A percentile compares a stretch with the other conserved stretches of the same genome.
Conservation (phyloP, 2,329 filamentous ascomycete genomes). For the Calonectria crousiana region DNA sequence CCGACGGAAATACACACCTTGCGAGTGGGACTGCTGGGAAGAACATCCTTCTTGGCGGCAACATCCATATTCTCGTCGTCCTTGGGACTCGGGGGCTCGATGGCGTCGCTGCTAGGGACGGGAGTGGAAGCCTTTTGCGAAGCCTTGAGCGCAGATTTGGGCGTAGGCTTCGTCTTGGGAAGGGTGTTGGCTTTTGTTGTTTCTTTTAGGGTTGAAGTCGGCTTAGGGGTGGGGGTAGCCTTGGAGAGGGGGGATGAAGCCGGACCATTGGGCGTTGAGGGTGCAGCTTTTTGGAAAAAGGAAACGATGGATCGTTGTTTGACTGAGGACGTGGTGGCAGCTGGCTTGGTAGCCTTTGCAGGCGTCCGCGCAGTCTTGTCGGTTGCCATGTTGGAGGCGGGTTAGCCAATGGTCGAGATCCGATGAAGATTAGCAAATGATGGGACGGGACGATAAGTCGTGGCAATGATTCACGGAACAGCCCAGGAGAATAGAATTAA, state of each 20-base stretch:
- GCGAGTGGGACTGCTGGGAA: conserved; percentile 78
- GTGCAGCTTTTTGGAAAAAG: conserved; percentile 59
- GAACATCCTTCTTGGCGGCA: conserved; percentile 36
- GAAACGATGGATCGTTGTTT: conserved; percentile 59
- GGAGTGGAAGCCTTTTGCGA: conserved; percentile 69
- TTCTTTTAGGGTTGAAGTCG: conserved; percentile 54
- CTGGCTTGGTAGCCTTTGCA: conserved; percentile 47
- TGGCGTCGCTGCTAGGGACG: conserved; percentile 82
- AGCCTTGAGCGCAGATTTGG: conserved; percentile 52
- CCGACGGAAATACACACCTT: conserved; percentile 67
- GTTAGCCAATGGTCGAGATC: conserved; percentile 9
- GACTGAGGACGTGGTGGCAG: conserved; percentile 46
- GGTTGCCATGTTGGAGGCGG: conserved; percentile 44
- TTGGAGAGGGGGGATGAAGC: conserved; percentile 49
- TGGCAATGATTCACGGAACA: conserved; percentile 32
- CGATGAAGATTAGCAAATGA: conserved; percentile 9
- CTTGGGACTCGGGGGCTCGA: conserved; percentile 76
- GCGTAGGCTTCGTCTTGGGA: conserved; percentile 60
- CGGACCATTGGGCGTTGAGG: conserved; percentile 48
- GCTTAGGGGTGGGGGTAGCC: conserved; percentile 48
- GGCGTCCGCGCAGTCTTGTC: conserved; percentile 51
- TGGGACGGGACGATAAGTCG: neutral
- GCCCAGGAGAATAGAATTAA: conserved; percentile 10
- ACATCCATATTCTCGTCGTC: conserved; percentile 64
- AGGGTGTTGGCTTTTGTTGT: conserved; percentile 56